Evolutionary conservation across 345 rosid genomes (phyloP).

Genomic region (Rhizophora mangle): DNA sequence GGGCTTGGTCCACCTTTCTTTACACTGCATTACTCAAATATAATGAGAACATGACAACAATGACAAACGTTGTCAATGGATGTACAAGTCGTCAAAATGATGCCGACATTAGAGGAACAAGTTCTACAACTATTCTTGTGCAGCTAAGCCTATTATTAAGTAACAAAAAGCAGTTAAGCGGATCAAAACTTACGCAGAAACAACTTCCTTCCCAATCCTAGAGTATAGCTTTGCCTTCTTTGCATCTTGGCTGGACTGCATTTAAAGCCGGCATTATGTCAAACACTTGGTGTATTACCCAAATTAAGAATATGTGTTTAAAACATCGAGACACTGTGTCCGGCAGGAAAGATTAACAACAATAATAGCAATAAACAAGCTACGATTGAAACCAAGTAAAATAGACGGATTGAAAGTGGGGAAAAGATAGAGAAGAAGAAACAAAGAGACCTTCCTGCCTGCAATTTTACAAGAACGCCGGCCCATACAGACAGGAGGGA

Average conservation of each 20-base stretch:
- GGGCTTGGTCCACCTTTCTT: constrained; percentile 88
- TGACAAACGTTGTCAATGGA: neutral
- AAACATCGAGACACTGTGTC: no score
- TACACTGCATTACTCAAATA: constrained; percentile 47
- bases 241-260: constrained; percentile 82
- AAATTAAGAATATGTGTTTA: no score
- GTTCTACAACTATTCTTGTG: no score
- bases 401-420: neutral
- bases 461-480: constrained; percentile 88
- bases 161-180: constrained; percentile 8
- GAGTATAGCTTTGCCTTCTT: constrained; percentile 77
- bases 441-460: constrained; percentile 62
- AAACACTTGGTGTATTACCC: constrained; percentile 24
- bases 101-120: no score
- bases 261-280: constrained; percentile 29
- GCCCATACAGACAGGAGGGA: constrained; percentile 77
- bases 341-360: neutral
- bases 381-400: neutral
- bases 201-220: constrained; percentile 82
- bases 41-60: neutral
- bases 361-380: neutral
- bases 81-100: no score
- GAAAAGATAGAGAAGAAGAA: neutral
- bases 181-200: constrained; percentile 72
- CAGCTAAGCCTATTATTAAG: neutral